Base-by-base conservation (phyloP, 495 filamentous ascomycete species). In the Friedmanniomyces endolithicus region DNA sequence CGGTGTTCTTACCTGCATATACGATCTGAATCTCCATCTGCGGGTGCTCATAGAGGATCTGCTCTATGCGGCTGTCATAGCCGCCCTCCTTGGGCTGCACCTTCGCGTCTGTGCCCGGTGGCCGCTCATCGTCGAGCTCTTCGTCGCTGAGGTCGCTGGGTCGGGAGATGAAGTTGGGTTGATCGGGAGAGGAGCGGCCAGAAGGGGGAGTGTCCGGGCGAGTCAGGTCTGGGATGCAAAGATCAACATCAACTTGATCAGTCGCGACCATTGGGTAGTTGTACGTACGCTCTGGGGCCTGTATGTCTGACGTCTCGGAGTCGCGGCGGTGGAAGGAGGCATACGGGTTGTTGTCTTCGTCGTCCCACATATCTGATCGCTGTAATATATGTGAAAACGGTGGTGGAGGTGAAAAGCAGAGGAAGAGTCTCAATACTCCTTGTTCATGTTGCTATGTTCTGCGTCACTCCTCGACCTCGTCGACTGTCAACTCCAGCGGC, bases 341-440 rank as follows among this genome's bases (percentile, higher is more conserved):
- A 66, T 95, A 95, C 11, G 88, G 88, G 63, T 95, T 95, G 70
- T 95, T 95, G 66, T 87, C 83, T 70, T 95, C 88, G 74, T 94
- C 88, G 76, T 94, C 89, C 88, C 84, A 87, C 84, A 76, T 76
- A 4, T 54, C 65, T 6, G 44, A 7, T 6, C 12, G 14, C n/a
- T n/a, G n/a, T n/a, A 19, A 14, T 41, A 14, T 41, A 6, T 41
- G 6, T 16, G 12, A 41, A 6, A 41, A n/a, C 4, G 37, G 6
- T 14, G 37, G 4, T n/a, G 37, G 9, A 31, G 27, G 4, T 31
- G 12, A 14, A 41, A 35, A 8, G 33, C 8, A 8, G 16, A 35
- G 33, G 33, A 8, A 35, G 8, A 16, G 8, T 35, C 33, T 35
- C 33, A 35, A 35, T 8, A 16, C 33, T 35, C 16, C 8, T 8